A percentile compares a stretch with the other conserved stretches of the same genome.
Conservation (phyloP, 2,329 filamentous ascomycete genomes). For the Juglanconis sp. region DNA sequence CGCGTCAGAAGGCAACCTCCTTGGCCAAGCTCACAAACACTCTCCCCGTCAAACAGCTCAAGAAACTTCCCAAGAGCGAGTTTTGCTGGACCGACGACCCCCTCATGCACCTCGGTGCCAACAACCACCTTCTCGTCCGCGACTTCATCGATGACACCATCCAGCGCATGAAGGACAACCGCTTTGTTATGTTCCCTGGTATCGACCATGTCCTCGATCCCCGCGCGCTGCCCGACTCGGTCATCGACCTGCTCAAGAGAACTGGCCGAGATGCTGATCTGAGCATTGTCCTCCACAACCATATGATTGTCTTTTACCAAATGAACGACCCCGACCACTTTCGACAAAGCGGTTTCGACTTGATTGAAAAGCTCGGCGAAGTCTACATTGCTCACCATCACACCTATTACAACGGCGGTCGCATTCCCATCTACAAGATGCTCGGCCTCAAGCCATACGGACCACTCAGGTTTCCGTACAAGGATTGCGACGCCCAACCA, state of each 20-base stretch:
- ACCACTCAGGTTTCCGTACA: slow-evolving; percentile 4
- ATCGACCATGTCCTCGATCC: slow-evolving; percentile 9
- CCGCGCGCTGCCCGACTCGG: slow-evolving; percentile 5
- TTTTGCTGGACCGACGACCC: slow-evolving; percentile 16
- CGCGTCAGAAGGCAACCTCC: slow-evolving; percentile 2
- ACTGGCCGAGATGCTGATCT: slow-evolving; percentile 14
- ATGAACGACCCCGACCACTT: slow-evolving; percentile 21
- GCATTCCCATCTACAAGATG: slow-evolving; percentile 4
- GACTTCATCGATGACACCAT: slow-evolving; percentile 6
- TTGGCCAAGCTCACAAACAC: slow-evolving; percentile 11
- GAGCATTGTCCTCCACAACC: slow-evolving; percentile 26
- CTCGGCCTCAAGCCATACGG: slow-evolving; percentile 13
- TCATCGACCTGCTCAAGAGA: not conserved
- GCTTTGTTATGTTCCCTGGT: not conserved
- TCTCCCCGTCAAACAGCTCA: slow-evolving; percentile 10
- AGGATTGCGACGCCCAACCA: not conserved
- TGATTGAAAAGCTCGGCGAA: slow-evolving; percentile 16
- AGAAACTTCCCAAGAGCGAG: slow-evolving; percentile 4
- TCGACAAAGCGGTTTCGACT: slow-evolving; percentile 9
- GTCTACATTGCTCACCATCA: slow-evolving; percentile 10
- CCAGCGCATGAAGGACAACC: not conserved
- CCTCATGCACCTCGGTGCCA: slow-evolving; percentile 6
- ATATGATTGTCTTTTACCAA: slow-evolving; percentile 22
- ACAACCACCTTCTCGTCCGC: slow-evolving; percentile 3
- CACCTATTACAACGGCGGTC: slow-evolving; percentile 8